Conservation (phyloP, 2,329 filamentous ascomycete species). For the Rutstroemia sp. region DNA sequence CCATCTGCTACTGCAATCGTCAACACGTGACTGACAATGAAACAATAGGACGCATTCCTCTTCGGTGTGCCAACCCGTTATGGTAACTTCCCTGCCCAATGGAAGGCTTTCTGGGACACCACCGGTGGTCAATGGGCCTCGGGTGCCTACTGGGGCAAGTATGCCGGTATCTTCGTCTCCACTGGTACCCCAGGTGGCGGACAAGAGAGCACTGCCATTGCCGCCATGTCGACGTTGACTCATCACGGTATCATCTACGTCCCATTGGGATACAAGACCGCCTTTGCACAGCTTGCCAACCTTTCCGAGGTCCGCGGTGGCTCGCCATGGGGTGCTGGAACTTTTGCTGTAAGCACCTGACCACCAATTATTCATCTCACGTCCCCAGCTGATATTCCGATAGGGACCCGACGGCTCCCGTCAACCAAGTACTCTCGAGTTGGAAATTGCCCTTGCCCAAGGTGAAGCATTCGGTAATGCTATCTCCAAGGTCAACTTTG, state of each 20-base stretch:
- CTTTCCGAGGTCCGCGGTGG: constrained; percentile 78
- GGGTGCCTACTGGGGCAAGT: constrained; percentile 78
- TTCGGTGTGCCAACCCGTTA: constrained; percentile 93
- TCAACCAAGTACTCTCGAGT: constrained; percentile 68
- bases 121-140: constrained; percentile 77
- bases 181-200: constrained; percentile 82
- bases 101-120: constrained; percentile 83
- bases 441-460: constrained; percentile 73
- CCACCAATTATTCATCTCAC: neutral
- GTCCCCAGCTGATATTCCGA: constrained; percentile 12
- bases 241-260: constrained; percentile 97
- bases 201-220: constrained; percentile 81
- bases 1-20: neutral
- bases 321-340: constrained; percentile 87
- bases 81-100: constrained; percentile 95
- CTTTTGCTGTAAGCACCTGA: constrained; percentile 57
- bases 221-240: constrained; percentile 73
- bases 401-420: constrained; percentile 68
- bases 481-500: constrained; percentile 62
- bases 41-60: constrained; percentile 64
- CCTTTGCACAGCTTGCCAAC: constrained; percentile 64
- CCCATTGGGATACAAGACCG: constrained; percentile 84
- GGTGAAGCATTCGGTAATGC: constrained; percentile 78
- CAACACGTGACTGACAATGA: neutral
- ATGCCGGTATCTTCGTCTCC: constrained; percentile 83